Percentiles rank a stretch among this genome's conserved stretches.
Evolutionary conservation across 208 protist genomes (phyloP).

Genomic region (Trypanosoma melophagium): DNA sequence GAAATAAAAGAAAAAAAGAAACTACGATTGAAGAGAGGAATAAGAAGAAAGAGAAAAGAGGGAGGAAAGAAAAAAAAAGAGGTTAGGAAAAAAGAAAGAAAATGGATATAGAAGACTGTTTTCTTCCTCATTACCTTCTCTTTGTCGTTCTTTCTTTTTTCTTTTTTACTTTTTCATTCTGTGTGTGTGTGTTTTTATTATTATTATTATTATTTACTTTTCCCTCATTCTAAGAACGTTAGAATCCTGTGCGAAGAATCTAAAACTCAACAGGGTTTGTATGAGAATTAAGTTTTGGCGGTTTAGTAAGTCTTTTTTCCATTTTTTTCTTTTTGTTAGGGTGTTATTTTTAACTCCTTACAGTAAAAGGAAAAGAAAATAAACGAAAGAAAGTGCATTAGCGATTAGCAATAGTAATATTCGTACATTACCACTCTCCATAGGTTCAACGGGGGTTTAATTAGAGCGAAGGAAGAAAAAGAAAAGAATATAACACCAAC

Average conservation of each 20-base stretch:
- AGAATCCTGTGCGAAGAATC: too few relatives aligned
- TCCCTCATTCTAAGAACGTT: too few relatives aligned
- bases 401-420: too few relatives aligned
- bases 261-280: too few relatives aligned
- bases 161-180: conserved; percentile 16
- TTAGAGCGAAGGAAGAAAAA: too few relatives aligned
- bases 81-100: conserved; percentile 4
- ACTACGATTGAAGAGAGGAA: neutral
- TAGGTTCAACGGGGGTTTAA: too few relatives aligned
- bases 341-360: conserved; percentile 6
- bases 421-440: too few relatives aligned
- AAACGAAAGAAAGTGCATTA: conserved; percentile 3
- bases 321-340: neutral
- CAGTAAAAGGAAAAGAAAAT: conserved; percentile 22
- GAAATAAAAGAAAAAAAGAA: neutral
- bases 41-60: neutral
- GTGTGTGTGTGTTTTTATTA: conserved; percentile 4
- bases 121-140: neutral
- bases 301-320: too few relatives aligned
- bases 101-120: neutral
- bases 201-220: conserved; percentile 15
- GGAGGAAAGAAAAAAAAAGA: conserved; percentile 16
- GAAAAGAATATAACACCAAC: too few relatives aligned
- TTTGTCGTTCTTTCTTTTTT: conserved; percentile 23
- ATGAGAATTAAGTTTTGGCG: too few relatives aligned